Evolutionary conservation across 2,329 filamentous ascomycete genomes (phyloP).

Genomic region (Fusarium decemcellulare): DNA sequence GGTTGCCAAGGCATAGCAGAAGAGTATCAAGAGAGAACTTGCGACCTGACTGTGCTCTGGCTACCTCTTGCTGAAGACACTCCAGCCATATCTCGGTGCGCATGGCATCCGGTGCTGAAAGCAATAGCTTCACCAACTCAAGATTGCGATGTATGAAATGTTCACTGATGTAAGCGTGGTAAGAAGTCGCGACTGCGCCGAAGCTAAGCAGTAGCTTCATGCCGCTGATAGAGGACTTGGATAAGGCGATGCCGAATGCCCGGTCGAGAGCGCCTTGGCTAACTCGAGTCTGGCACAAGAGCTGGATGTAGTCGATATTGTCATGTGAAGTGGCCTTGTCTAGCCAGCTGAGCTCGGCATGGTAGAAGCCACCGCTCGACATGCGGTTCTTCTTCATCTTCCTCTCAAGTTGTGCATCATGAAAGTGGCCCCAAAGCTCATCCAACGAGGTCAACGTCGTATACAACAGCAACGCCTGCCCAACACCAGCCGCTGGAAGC

Average conservation of each 20-base stretch:
- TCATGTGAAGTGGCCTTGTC: background rate
- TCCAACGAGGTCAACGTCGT: background rate
- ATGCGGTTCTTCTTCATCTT: slow-evolving; percentile 24
- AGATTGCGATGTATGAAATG: background rate
- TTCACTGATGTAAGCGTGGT: background rate
- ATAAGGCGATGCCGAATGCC: slow-evolving; percentile 19
- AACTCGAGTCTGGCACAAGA: slow-evolving; percentile 14
- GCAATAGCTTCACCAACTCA: background rate
- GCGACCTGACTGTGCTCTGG: background rate
- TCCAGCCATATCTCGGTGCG: background rate
- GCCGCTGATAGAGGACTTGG: background rate
- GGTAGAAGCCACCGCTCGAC: background rate
- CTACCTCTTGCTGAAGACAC: slow-evolving; percentile 13
- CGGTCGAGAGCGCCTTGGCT: slow-evolving; percentile 13
- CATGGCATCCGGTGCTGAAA: slow-evolving; percentile 11
- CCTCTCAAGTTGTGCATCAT: slow-evolving; percentile 21
- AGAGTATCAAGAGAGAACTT: background rate
- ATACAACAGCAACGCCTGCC: slow-evolving; percentile 15
- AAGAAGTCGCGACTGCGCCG: background rate
- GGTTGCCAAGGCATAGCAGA: background rate
- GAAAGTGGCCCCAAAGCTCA: slow-evolving; percentile 28
- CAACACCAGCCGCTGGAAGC: slow-evolving; percentile 19
- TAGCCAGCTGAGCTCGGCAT: slow-evolving; percentile 1
- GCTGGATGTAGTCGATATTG: slow-evolving; percentile 24
- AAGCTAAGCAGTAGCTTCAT: slow-evolving; percentile 24